Percentiles rank a stretch among this genome's conserved stretches.
These are phyloP conservation scores for Podaxis sp. DNA, from an alignment of 768 basidiomycete genomes.

Conservation along the genomic window DNA sequence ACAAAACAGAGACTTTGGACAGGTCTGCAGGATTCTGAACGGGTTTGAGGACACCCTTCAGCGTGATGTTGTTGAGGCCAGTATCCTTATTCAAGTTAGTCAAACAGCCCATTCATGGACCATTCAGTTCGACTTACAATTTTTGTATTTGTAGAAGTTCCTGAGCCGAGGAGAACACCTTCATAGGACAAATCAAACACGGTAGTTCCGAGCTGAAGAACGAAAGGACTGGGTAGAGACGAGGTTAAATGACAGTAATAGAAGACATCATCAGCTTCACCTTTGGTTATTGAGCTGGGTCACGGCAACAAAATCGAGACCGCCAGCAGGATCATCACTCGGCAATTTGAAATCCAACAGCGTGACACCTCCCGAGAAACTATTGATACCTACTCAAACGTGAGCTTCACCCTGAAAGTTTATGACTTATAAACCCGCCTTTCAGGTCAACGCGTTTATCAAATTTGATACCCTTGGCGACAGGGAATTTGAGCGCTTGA, in stretches of 20 bases:
- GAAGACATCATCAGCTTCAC: constrained; percentile 21
- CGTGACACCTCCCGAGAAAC: constrained; percentile 51
- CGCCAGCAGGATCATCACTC: constrained; percentile 60
- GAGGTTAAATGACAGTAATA: background rate
- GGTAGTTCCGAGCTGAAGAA: constrained; percentile 64
- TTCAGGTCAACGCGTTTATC: constrained; percentile 54
- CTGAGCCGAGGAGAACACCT: constrained; percentile 50
- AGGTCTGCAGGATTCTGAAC: constrained; percentile 45
- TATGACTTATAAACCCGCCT: constrained; percentile 28
- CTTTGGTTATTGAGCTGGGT: constrained; percentile 56
- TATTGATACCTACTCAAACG: constrained; percentile 45
- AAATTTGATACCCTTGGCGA: constrained; percentile 61
- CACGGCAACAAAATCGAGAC: constrained; percentile 59
- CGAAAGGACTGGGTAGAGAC: constrained; percentile 47
- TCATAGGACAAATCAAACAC: constrained; percentile 59
- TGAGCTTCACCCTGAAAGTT: background rate
- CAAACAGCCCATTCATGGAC: background rate
- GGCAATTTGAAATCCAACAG: constrained; percentile 62
- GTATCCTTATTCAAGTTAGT: constrained; percentile 31
- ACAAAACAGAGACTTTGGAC: constrained; percentile 51
- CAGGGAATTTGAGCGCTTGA: constrained; percentile 64
- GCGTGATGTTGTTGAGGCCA: constrained; percentile 53
- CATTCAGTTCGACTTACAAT: constrained; percentile 37
- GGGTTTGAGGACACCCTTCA: constrained; percentile 51
- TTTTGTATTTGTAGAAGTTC: constrained; percentile 44